Evolutionary conservation across 1,284 basidiomycete genomes (phyloP), one percentile per base, ranked within the genome.

Genomic region (Marasmius fiardii): DNA sequence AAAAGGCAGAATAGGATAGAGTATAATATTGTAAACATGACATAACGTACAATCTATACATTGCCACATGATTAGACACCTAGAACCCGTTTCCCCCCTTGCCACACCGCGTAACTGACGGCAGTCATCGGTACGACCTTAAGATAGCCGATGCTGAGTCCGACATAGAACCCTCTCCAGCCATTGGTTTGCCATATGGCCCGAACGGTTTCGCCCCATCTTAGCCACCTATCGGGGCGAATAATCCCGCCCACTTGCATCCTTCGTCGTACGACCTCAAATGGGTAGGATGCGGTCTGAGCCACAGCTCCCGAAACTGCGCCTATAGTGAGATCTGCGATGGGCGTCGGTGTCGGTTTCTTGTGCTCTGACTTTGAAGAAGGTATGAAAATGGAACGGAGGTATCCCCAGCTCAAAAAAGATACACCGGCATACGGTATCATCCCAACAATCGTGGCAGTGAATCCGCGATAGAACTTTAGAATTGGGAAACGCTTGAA

Each of bases 111-210:
- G 65, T 83, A 93, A 68, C 85, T 89, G 54, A 92, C 85, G 54
- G 90, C 89, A 12, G 92, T 97, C 95, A 98, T 98, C 12, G 96
- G 96, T 52, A 98, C 82, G n/a, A 98, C 88, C 77, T 99, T 98
- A 56, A 98, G 67, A 72, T 94, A 97, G 0, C 97, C 97, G 62
- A 99, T 93, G 56, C 86, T 86, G 61, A 99, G 73, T 0, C 97
- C 97, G 16, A 98, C 88, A 67, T 92, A 99, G 71, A 98, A 99
- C 0, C 95, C 95, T 65, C 86, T 78, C 85, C 83, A 90, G 1
- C 95, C 95, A 33, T 79, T 74, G 7, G 79, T 72, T 8, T 67
- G 67, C 79, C 88, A 97, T 20, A 99, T 85, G 14, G 74, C 73
- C 41, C 71, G 68, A 14, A 87, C 80, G 0, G 92, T 93, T 71